Evolutionary conservation across 2,329 filamentous ascomycete species (phyloP).

Genomic region (Fusarium sp.): DNA sequence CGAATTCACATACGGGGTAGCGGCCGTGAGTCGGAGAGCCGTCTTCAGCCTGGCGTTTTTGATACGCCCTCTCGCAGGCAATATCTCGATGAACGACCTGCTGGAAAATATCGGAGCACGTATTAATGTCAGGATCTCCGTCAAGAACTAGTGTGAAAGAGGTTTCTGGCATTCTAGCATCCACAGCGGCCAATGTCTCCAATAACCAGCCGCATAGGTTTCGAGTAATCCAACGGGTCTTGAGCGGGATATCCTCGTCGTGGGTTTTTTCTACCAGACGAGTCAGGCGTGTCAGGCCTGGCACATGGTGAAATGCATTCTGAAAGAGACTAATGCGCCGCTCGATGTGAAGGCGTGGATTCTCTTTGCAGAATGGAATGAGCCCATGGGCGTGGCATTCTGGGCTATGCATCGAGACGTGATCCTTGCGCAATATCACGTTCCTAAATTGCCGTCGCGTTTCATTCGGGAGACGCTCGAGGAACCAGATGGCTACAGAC

Average conservation of each 20-base stretch:
- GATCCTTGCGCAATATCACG: neutral
- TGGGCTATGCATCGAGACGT: neutral
- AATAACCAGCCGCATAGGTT: neutral
- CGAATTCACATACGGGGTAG: neutral
- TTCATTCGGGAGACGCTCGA: neutral
- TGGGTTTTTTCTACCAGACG: neutral
- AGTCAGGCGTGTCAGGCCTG: too few species aligned
- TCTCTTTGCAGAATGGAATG: constrained; percentile 9
- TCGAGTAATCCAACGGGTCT: neutral
- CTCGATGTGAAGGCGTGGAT: neutral
- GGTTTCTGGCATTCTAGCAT: constrained; percentile 6
- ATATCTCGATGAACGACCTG: neutral
- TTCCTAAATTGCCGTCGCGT: neutral
- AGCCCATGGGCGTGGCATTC: constrained; percentile 1
- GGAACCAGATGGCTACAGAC: neutral
- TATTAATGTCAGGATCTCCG: rapidly evolving
- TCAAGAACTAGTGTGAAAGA: constrained; percentile 3
- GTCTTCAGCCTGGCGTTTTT: too few species aligned
- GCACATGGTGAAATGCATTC: neutral
- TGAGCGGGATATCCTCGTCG: neutral
- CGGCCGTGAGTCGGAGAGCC: neutral
- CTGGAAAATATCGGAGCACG: constrained; percentile 13
- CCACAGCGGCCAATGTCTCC: rapidly evolving
- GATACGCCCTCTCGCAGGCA: neutral
- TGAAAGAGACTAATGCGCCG: neutral